A percentile compares a stretch with the other conserved stretches of the same genome.
These are phyloP conservation scores for Sinapis alba DNA, from an alignment of 441 rosid genomes.

Conservation along the genomic window DNA sequence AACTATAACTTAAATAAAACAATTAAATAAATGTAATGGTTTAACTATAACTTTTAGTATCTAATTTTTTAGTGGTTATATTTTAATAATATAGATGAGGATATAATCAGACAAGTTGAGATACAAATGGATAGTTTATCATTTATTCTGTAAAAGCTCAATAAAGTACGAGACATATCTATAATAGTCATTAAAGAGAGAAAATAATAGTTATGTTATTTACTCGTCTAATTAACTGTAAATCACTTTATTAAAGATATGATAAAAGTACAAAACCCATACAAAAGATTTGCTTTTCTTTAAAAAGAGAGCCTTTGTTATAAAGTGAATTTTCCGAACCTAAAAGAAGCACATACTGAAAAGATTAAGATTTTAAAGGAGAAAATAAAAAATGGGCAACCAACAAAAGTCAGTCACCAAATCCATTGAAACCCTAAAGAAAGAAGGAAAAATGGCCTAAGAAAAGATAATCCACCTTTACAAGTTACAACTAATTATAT, in stretches of 20 bases:
- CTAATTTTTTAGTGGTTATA: no score
- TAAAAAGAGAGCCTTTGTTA: slow-evolving; percentile 12
- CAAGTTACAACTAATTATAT: slow-evolving; percentile 29
- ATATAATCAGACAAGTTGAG: no score
- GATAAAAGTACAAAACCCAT: slow-evolving; percentile 36
- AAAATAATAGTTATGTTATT: no score
- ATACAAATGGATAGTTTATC: no score
- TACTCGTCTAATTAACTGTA: slow-evolving; percentile 38
- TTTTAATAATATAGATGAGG: no score
- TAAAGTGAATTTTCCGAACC: slow-evolving; percentile 34
- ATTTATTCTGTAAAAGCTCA: no score
- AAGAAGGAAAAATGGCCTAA: slow-evolving; percentile 30
- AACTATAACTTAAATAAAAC: no score
- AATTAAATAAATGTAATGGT: no score
- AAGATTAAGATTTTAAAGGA: slow-evolving; percentile 36
- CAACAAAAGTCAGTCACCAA: slow-evolving; percentile 49
- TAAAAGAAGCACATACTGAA: slow-evolving; percentile 34
- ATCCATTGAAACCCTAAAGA: slow-evolving; percentile 44
- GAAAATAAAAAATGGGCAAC: slow-evolving; percentile 24
- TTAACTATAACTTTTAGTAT: no score
- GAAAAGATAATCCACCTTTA: slow-evolving; percentile 41
- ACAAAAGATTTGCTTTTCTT: slow-evolving; percentile 41
- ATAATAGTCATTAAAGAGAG: no score
- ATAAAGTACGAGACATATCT: no score
- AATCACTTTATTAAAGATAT: slow-evolving; percentile 51